Evolutionary conservation across 768 basidiomycete species (phyloP).

Genomic region (Mrakia blollopis): DNA sequence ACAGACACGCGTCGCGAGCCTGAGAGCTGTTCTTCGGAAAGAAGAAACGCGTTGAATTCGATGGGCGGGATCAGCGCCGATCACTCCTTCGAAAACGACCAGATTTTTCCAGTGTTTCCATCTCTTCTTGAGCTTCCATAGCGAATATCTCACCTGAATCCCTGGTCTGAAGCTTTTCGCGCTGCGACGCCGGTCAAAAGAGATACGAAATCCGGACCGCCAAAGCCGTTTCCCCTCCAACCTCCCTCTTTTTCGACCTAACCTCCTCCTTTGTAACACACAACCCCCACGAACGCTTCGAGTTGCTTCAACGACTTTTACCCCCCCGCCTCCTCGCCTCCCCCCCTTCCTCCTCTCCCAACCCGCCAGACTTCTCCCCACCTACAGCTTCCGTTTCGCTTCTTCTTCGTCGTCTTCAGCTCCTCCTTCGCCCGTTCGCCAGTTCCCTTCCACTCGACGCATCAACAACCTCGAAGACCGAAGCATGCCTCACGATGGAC

Average conservation of each 20-base stretch:
- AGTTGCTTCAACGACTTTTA: not conserved
- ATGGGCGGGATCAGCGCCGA: too few relatives aligned
- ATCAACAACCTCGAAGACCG: not conserved
- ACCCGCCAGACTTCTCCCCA: not conserved
- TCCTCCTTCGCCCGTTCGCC: not conserved
- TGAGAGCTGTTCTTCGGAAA: too few relatives aligned
- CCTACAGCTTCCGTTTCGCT: not conserved
- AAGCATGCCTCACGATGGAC: conserved; percentile 1
- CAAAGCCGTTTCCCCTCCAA: too few relatives aligned
- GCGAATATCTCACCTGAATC: too few relatives aligned
- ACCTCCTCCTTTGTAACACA: not conserved
- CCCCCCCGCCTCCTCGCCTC: conserved; percentile 1
- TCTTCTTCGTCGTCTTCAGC: not conserved
- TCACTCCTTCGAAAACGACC: too few relatives aligned
- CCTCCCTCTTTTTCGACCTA: not conserved
- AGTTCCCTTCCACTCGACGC: conserved; percentile 1
- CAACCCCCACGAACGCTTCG: not conserved
- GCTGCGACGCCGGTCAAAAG: too few relatives aligned
- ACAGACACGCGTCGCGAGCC: too few relatives aligned
- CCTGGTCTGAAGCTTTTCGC: too few relatives aligned
- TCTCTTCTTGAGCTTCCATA: too few relatives aligned
- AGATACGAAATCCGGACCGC: too few relatives aligned
- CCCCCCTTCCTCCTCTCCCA: conserved; percentile 2
- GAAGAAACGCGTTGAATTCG: too few relatives aligned
- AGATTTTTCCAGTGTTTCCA: too few relatives aligned